phyloP scores from a whole-genome alignment of 1,284 basidiomycete genomes.

The Ganoderma resinaceum region DNA sequence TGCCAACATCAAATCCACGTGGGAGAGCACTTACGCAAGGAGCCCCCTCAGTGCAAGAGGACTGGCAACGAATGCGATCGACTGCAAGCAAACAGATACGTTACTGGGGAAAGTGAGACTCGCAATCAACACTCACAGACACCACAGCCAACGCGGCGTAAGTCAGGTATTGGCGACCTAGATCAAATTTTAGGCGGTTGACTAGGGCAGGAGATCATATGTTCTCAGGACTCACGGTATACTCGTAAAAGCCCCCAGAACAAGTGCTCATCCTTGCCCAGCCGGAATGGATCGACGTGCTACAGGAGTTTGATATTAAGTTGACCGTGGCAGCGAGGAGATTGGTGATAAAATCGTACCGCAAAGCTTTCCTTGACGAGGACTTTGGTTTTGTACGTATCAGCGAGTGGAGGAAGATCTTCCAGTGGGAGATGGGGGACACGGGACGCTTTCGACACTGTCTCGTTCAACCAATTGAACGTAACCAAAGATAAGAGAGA shows the following conservation, averaged over 20 bases:
- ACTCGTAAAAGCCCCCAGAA: constrained; percentile 39
- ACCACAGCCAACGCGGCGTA: constrained; percentile 1
- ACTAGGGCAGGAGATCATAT: neutral
- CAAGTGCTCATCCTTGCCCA: constrained; percentile 31
- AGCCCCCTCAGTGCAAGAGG: constrained; percentile 37
- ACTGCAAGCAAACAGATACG: neutral
- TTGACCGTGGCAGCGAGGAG: neutral
- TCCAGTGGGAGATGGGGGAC: constrained; percentile 39
- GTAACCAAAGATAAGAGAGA: constrained; percentile 61
- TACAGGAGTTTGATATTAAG: constrained; percentile 12
- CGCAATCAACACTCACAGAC: neutral
- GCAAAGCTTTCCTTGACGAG: constrained; percentile 46
- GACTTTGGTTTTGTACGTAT: constrained; percentile 50
- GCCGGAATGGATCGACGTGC: constrained; percentile 39
- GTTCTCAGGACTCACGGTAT: constrained; percentile 24
- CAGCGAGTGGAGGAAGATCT: constrained; percentile 50
- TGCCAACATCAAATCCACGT: neutral
- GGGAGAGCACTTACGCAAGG: constrained; percentile 32
- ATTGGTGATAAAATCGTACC: constrained; percentile 24
- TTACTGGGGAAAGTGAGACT: neutral
- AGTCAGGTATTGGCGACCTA: constrained; percentile 10
- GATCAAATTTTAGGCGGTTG: neutral
- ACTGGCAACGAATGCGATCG: constrained; percentile 7
- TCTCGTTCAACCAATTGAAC: constrained; percentile 61
- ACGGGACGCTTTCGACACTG: constrained; percentile 38